Evolutionary conservation across 2,329 filamentous ascomycete genomes (phyloP), one percentile per base, ranked within the genome.

Genomic region (Curvularia verruculosa): DNA sequence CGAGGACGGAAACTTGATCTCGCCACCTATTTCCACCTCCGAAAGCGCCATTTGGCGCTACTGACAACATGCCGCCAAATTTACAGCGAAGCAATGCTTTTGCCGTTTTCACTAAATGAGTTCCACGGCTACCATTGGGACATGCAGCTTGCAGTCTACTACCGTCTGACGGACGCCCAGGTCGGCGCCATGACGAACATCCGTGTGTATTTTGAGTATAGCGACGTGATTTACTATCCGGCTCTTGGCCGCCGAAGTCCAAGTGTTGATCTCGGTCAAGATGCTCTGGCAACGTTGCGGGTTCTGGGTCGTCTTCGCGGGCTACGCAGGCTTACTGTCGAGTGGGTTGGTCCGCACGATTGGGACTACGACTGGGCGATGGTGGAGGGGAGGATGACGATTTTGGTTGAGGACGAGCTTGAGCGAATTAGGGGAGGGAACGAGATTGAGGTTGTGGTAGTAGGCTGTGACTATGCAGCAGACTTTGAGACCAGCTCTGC

Each of bases 131-230:
- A 48, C 8, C 44, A 53, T 21, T 53, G 51, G 51, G 44, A 41
- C n/a, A 40, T 53, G 18, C 51, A 53, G 18, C 51, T 53, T 15
- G 51, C 51, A 19, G 44, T 53, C 15, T 53, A 53, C 36, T 53
- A 53, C 7, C 51, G 44, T 19, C 19, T 53, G 12, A 48, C 36
- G 5, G 44, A 53, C 15, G 34, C 44, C 15, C 51, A 53, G 26
- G 51, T 53, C 19, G 34, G 51, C 44, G 51, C 51, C n/a, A 53
- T 53, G 8, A 41, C 44, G 5, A 53, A 41, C 5, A 23, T 48
- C 13, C 36, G 44, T 18, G 31, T 53, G 24, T 48, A 53, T 28
- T 40, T 53, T 21, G 34, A 40, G 18, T 40, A 41, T 15, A 44
- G 28, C 19, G 31, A 48, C 23, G 13, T 46, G 36, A 47, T 31